These are phyloP conservation scores for Boletellus deceptivus DNA, from an alignment of 1,284 basidiomycete species.

Conservation along the genomic window DNA sequence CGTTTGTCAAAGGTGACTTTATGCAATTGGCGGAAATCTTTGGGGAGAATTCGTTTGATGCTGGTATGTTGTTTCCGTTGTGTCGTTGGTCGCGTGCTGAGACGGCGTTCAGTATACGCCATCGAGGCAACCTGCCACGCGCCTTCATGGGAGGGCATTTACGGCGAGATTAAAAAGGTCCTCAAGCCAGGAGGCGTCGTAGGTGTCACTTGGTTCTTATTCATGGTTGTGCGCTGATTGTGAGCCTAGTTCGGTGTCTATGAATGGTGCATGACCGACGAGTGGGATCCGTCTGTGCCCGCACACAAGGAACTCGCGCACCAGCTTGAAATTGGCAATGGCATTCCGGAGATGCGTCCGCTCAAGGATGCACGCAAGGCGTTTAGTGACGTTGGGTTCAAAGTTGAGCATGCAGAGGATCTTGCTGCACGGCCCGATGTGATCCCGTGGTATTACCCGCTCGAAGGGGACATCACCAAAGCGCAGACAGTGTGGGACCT, in stretches of 20 bases:
- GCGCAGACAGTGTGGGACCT: conserved; percentile 95
- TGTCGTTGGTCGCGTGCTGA: background rate
- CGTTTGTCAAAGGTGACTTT: conserved; percentile 91
- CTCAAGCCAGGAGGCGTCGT: conserved; percentile 96
- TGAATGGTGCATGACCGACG: conserved; percentile 99
- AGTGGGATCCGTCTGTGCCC: conserved; percentile 85
- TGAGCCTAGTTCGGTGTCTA: conserved; percentile 85
- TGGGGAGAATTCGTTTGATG: conserved; percentile 93
- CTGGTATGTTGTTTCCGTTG: conserved; percentile 52
- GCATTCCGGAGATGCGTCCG: conserved; percentile 96
- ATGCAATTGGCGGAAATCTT: conserved; percentile 95
- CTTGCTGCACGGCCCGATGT: conserved; percentile 83
- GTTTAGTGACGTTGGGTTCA: conserved; percentile 83
- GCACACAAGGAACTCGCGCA: conserved; percentile 92
- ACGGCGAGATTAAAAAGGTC: conserved; percentile 90
- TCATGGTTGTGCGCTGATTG: conserved; percentile 1
- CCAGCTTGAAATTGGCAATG: conserved; percentile 89
- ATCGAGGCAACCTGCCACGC: conserved; percentile 99
- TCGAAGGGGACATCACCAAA: conserved; percentile 90
- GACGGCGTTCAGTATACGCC: conserved; percentile 69
- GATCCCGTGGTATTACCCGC: conserved; percentile 94
- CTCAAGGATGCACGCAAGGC: conserved; percentile 75
- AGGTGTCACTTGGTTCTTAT: conserved; percentile 36
- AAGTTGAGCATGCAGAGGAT: conserved; percentile 91
- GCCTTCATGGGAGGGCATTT: conserved; percentile 94